A percentile compares a stretch with the other conserved stretches of the same genome.
Evolutionary conservation across 1,139 yeast genomes (phyloP).

Genomic region (Yamadazyma atlantica): DNA sequence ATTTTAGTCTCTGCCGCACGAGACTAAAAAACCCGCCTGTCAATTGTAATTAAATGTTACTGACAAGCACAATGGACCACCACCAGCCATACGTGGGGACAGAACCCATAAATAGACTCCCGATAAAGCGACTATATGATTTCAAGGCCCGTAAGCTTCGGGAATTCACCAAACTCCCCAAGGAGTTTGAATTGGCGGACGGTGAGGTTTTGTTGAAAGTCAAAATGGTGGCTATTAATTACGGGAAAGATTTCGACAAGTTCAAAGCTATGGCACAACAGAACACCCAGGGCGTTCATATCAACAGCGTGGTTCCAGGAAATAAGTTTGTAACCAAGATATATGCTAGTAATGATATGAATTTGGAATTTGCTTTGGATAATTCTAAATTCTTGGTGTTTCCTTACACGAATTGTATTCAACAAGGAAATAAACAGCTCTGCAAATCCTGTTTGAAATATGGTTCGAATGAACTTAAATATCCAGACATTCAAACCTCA

Average conservation of each 20-base stretch:
- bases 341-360: conserved; percentile 13
- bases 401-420: conserved; percentile 37
- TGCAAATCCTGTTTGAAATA: conserved; percentile 26
- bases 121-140: conserved; percentile 32
- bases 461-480: not conserved
- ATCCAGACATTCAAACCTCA: not conserved
- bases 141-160: conserved; percentile 18
- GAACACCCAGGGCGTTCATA: not conserved
- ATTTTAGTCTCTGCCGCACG: not conserved
- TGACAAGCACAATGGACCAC: not conserved
- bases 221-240: conserved; percentile 31
- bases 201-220: conserved; percentile 29
- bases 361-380: conserved; percentile 10
- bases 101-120: conserved; percentile 13
- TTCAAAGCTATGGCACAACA: conserved; percentile 4
- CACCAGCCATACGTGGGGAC: not conserved
- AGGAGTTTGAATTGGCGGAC: conserved; percentile 21
- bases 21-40: not conserved
- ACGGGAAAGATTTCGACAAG: conserved; percentile 11
- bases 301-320: conserved; percentile 32
- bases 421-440: conserved; percentile 18
- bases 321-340: conserved; percentile 31
- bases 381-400: conserved; percentile 30
- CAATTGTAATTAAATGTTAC: no score
- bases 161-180: conserved; percentile 31